Evolutionary conservation across 1,139 yeast species (phyloP).

Genomic region (Kodamaea sp.): DNA sequence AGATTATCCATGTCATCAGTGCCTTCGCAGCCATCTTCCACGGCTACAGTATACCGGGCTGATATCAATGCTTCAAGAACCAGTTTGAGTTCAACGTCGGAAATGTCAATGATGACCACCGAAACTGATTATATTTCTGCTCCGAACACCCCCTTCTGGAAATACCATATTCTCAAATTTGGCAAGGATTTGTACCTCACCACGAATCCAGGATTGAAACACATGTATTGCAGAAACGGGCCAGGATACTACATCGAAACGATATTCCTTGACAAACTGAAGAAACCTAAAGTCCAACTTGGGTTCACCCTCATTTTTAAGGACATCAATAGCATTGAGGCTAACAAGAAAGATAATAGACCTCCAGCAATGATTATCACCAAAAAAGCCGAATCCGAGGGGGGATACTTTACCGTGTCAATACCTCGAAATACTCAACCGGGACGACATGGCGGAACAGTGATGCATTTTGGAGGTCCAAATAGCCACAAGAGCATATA

Average conservation of each 20-base stretch:
- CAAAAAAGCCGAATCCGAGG: slow-evolving; percentile 27
- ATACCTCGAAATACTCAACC: slow-evolving; percentile 14
- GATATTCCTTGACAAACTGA: slow-evolving; percentile 17
- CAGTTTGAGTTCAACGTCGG: slow-evolving; percentile 11
- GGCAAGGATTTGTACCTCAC: slow-evolving; percentile 55
- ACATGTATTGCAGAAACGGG: slow-evolving; percentile 54
- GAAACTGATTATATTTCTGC: slow-evolving; percentile 11
- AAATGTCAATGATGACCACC: slow-evolving; percentile 10
- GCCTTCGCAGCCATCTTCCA: neutral
- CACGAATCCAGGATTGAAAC: slow-evolving; percentile 59
- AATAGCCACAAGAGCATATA: slow-evolving; percentile 4
- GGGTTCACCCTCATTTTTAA: slow-evolving; percentile 38
- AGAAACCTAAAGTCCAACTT: slow-evolving; percentile 13
- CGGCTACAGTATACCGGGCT: slow-evolving; percentile 2
- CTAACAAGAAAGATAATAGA: slow-evolving; percentile 15
- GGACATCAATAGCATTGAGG: slow-evolving; percentile 29
- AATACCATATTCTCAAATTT: slow-evolving; percentile 55
- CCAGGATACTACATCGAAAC: slow-evolving; percentile 58
- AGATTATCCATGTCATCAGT: slow-evolving; percentile 8
- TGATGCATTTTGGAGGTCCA: slow-evolving; percentile 9
- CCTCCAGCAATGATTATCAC: slow-evolving; percentile 34
- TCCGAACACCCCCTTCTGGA: slow-evolving; percentile 49
- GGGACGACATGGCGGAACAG: slow-evolving; percentile 1
- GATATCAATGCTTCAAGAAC: slow-evolving; percentile 6
- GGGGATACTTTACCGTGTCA: slow-evolving; percentile 34